Conservation (phyloP, 177 flowering plant species). For the Tripterygium wilfordii region DNA sequence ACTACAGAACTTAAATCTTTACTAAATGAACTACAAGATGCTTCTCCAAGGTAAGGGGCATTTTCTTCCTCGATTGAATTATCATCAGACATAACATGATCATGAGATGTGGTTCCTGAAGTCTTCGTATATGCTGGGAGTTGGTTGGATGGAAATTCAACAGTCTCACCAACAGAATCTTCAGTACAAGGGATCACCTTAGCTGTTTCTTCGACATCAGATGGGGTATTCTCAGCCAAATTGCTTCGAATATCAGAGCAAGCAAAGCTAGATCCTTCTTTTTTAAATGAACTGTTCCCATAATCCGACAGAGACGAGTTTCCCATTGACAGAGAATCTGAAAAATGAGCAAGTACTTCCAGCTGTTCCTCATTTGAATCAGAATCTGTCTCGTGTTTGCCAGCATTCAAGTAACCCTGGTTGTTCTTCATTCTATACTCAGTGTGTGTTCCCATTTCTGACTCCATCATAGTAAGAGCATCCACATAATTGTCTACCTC, state of each 20-base stretch:
- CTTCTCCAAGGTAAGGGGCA: conserved; percentile 22
- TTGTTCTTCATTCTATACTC: conserved; percentile 40
- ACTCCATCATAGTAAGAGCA: conserved; percentile 79
- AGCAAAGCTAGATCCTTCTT: conserved; percentile 33
- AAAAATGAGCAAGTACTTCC: conserved; percentile 27
- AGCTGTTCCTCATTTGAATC: conserved; percentile 34
- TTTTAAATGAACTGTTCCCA: conserved; percentile 33
- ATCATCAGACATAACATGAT: conserved; percentile 9
- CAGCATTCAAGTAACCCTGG: conserved; percentile 13
- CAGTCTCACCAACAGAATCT: conserved; percentile 17
- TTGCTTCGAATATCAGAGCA: conserved; percentile 34
- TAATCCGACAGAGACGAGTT: conserved; percentile 54
- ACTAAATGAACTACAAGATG: conserved; percentile 21
- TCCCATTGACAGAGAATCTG: conserved; percentile 54
- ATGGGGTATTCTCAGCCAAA: conserved; percentile 25
- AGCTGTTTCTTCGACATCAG: conserved; percentile 34
- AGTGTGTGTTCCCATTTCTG: conserved; percentile 72
- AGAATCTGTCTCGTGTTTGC: conserved; percentile 25
- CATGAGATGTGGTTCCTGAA: conserved; percentile 13
- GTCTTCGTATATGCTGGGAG: conserved; percentile 13
- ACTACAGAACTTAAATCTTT: conserved; percentile 15
- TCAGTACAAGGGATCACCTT: conserved; percentile 21
- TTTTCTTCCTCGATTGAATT: conserved; percentile 11
- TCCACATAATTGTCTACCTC: conserved; percentile 81
- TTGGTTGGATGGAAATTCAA: conserved; percentile 17